Base-by-base conservation (phyloP, 2,329 filamentous ascomycete genomes). In the Trichoderma aggressivum region DNA sequence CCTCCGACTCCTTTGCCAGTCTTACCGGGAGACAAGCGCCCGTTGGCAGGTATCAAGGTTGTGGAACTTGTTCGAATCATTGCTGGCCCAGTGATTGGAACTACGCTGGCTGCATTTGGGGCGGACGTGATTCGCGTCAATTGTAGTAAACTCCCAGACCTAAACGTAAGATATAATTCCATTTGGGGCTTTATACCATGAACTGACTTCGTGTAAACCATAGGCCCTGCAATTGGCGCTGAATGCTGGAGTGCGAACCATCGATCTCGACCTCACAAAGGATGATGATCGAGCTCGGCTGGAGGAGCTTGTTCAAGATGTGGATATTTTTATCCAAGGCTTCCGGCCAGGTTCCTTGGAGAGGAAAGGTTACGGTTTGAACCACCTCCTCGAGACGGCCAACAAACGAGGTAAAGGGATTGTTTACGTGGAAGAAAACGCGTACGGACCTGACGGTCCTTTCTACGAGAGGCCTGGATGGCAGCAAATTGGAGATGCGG, bases 341-440 rank as follows among this genome's bases (percentile, higher is more conserved):
- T 47, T 50, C 10, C 39, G 39, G 7, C 11, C 47, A 10, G 47
- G 82, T 88, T 43, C 84, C 88, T 71, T 88, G 61, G 78, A 79
- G 43, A 78, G 79, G 30, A 80, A 78, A n/a, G 83, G 83, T 0
- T 78, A 84, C 18, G 81, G 83, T 0, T 77, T 82, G 3, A 75
- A 83, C 11, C 79, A 79, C 85, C 34, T 76, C 83, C 79, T 84
- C 2, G 78, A 83, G 10, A 77, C 88, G 55, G 85, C 84, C 14
- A 80, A 84, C 72, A 78, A 82, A 63, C 84, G 88, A 18, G 84
- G 85, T 2, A 86, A 84, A 74, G 89, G 89, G n/a, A 86, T 90
- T 26, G 83, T 92, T 16, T 90, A 91, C 75, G 86, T 91, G 3
- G 84, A 86, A 14, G 89, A 92, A 78, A 88, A 92, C 77, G 92